Evolutionary conservation across 129 eudicot species (phyloP).

Genomic region (Oenanthe sinensis): DNA sequence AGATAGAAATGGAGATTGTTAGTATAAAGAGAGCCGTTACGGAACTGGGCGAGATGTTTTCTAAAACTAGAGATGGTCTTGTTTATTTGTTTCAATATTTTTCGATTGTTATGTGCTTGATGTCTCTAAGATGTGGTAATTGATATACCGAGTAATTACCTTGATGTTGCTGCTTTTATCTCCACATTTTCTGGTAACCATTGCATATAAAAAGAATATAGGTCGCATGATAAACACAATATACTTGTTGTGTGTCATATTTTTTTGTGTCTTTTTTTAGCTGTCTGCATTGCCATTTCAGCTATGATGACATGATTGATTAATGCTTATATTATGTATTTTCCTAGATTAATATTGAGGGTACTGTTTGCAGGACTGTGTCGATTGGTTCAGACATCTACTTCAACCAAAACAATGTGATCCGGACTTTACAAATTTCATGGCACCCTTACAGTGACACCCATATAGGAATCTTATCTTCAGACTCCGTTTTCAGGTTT

Average conservation of each 20-base stretch:
- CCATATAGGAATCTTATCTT: constrained; percentile 77
- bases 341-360: background rate
- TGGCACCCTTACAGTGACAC: constrained; percentile 95
- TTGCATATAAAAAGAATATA: background rate
- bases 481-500: constrained; percentile 96
- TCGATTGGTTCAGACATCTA: constrained; percentile 68
- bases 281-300: background rate
- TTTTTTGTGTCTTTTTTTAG: background rate
- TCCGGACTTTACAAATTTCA: constrained; percentile 55
- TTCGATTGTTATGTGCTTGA: background rate
- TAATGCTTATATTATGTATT: background rate
- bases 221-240: background rate
- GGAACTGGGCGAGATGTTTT: background rate
- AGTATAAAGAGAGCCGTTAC: background rate
- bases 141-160: background rate
- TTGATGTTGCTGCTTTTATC: background rate
- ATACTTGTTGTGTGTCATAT: background rate
- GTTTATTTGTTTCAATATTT: background rate
- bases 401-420: constrained; percentile 44
- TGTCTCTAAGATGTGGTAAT: background rate
- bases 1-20: background rate
- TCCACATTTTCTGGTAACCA: background rate
- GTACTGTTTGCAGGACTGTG: constrained; percentile 55
- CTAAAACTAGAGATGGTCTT: background rate
- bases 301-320: background rate